Evolutionary conservation across 2,329 filamentous ascomycete genomes (phyloP).

Genomic region (Aspergillus ochraceus): DNA sequence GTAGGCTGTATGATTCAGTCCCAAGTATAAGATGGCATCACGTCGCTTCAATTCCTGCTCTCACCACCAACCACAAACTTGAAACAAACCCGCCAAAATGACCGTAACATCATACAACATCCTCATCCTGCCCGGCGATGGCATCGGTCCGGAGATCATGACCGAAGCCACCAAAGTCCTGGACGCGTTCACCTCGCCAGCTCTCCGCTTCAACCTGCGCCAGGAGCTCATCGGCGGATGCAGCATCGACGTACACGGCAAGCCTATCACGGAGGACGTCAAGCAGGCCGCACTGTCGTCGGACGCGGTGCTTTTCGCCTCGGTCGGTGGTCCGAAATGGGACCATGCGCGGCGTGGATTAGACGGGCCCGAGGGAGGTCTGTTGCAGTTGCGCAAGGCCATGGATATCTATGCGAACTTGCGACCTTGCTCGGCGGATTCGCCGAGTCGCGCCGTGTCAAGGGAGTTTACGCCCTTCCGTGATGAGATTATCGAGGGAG

Average conservation of each 20-base stretch:
- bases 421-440: constrained; percentile 75
- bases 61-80: not conserved
- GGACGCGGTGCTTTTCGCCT: constrained; percentile 83
- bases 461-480: constrained; percentile 81
- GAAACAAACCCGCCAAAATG: not conserved
- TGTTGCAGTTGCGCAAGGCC: constrained; percentile 81
- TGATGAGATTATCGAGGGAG: constrained; percentile 74
- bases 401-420: constrained; percentile 89
- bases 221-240: constrained; percentile 84
- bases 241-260: constrained; percentile 76
- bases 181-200: constrained; percentile 67
- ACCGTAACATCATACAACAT: constrained; percentile 59
- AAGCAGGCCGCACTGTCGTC: constrained; percentile 75
- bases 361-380: constrained; percentile 83
- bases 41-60: too few species aligned
- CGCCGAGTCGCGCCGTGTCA: constrained; percentile 67
- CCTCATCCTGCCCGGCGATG: constrained; percentile 74
- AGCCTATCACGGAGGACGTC: constrained; percentile 73
- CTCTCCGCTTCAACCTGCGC: constrained; percentile 76
- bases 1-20: constrained; percentile 1
- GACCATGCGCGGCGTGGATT: constrained; percentile 63
- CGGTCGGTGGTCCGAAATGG: constrained; percentile 92
- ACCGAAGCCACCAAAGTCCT: constrained; percentile 60
- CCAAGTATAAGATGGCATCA: not conserved
- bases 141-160: constrained; percentile 74